These are phyloP conservation scores for Postia placenta DNA, from an alignment of 768 basidiomycete species.

Conservation along the genomic window DNA sequence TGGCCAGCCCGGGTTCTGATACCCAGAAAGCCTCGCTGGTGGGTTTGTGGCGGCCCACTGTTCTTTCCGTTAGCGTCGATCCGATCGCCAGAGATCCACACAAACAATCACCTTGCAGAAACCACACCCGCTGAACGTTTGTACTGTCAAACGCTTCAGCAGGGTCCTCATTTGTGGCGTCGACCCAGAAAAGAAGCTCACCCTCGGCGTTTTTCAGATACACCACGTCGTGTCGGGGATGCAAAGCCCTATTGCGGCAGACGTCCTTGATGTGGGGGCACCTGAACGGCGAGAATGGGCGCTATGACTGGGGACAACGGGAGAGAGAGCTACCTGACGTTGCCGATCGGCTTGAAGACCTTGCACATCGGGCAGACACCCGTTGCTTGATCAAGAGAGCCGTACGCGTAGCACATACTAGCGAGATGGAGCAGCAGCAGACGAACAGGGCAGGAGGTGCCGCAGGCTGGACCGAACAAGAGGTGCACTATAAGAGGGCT, in stretches of 20 bases:
- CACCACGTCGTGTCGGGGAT: conserved; percentile 73
- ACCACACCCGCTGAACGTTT: conserved; percentile 81
- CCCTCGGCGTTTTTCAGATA: conserved; percentile 88
- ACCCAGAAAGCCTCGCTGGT: conserved; percentile 45
- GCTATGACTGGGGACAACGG: conserved; percentile 11
- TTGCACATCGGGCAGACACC: conserved; percentile 80
- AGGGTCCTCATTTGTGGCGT: conserved; percentile 14
- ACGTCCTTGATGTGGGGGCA: conserved; percentile 74
- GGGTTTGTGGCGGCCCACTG: conserved; percentile 71
- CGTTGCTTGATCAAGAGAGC: conserved; percentile 62
- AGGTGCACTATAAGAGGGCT: conserved; percentile 24
- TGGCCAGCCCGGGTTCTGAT: conserved; percentile 77
- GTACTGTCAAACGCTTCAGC: conserved; percentile 39
- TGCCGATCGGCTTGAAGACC: conserved; percentile 63
- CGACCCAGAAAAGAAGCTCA: conserved; percentile 25
- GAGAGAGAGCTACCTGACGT: conserved; percentile 10
- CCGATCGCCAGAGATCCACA: conserved; percentile 6
- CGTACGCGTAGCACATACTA: conserved; percentile 70
- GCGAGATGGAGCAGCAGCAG: conserved; percentile 19
- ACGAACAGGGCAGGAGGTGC: conserved; percentile 16
- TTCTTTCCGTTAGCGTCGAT: conserved; percentile 18
- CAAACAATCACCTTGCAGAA: conserved; percentile 72
- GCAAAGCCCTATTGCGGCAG: conserved; percentile 66
- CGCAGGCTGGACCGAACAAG: conserved; percentile 21
- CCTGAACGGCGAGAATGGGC: conserved; percentile 33